Evolutionary conservation across 768 basidiomycete species (phyloP).

Genomic region (Cubamyces lactineus): DNA sequence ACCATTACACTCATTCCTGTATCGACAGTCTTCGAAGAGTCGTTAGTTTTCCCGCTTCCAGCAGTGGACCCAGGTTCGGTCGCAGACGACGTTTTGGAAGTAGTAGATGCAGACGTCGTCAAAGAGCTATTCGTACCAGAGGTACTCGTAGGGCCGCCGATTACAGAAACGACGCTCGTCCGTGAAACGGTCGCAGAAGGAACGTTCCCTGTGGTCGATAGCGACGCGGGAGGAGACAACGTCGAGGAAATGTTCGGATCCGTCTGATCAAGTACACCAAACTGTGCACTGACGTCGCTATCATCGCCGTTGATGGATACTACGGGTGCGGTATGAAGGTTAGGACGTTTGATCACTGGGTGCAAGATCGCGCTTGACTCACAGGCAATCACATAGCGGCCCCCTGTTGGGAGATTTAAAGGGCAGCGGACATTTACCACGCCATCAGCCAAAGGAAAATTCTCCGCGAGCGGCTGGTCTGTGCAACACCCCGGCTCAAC

Average conservation of each 20-base stretch:
- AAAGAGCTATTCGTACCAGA: neutral
- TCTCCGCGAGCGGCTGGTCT: neutral
- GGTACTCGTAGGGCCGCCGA: neutral
- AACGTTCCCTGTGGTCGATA: neutral
- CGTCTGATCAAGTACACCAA: neutral
- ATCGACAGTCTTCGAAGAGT: neutral
- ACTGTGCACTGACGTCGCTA: neutral
- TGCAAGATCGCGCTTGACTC: neutral
- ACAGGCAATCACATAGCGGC: neutral
- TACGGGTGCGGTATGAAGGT: neutral
- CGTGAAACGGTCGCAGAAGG: neutral
- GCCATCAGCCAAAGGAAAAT: neutral
- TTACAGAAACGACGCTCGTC: neutral
- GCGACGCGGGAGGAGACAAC: neutral
- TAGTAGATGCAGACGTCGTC: neutral
- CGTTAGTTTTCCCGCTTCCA: neutral
- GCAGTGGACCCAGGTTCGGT: neutral
- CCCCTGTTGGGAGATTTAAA: neutral
- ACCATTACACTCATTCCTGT: neutral
- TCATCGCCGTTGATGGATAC: constrained; percentile 4
- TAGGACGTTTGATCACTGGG: neutral
- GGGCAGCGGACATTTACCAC: neutral
- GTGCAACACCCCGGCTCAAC: neutral
- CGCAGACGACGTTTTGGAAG: neutral
- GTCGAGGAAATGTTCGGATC: neutral